A percentile compares a stretch with the other conserved stretches of the same genome.
Conservation (phyloP, 2,329 filamentous ascomycete genomes). For the Cucurbitaria berberidis region DNA sequence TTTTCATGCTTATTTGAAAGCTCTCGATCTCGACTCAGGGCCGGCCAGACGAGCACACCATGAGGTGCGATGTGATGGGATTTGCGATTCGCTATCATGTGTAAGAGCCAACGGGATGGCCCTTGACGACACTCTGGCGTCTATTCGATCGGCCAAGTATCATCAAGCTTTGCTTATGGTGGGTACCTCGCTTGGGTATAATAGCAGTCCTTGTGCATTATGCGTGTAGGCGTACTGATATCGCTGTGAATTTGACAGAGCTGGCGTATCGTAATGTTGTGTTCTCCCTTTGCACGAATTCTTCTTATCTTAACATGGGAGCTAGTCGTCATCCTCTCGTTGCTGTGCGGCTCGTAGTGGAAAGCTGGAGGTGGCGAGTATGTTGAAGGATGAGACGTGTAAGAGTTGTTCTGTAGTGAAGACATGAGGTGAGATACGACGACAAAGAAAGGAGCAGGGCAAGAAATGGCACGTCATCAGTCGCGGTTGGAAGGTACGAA, state of each 20-base stretch:
- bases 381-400: neutral
- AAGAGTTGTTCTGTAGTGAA: neutral
- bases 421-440: neutral
- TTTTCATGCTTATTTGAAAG: slow-evolving; percentile 9
- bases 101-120: neutral
- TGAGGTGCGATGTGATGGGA: slow-evolving; percentile 1
- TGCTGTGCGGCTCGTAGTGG: neutral
- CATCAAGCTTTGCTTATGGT: neutral
- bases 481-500: neutral
- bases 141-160: neutral
- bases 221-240: neutral
- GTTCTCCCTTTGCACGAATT: neutral
- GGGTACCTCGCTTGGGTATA: neutral
- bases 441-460: neutral
- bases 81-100: slow-evolving; percentile 4
- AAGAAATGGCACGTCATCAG: neutral
- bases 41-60: slow-evolving; percentile 2
- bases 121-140: neutral
- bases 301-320: neutral
- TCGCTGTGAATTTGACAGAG: neutral
- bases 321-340: neutral
- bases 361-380: neutral
- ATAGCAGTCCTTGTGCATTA: neutral
- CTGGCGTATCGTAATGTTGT: neutral
- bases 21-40: slow-evolving; percentile 1